Evolutionary conservation across 805 yeast genomes (phyloP).

Genomic region (Starmerella potacharoeniae): DNA sequence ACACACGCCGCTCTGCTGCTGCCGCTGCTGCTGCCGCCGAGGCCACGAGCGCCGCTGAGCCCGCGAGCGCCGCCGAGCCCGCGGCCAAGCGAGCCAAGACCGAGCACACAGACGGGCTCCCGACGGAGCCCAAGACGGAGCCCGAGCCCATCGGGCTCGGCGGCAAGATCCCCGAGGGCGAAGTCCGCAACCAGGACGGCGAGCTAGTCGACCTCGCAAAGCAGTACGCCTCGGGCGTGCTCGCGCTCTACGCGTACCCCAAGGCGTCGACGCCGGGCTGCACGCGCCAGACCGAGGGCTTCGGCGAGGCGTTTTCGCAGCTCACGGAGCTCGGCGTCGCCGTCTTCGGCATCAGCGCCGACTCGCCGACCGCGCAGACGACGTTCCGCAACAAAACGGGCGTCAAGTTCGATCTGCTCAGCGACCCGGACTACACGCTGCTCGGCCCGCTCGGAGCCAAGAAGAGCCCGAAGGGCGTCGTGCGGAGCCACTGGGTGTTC

Average conservation of each 20-base stretch:
- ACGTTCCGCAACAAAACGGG: slow-evolving; percentile 61
- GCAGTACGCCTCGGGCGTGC: slow-evolving; percentile 29
- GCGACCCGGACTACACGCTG: slow-evolving; percentile 62
- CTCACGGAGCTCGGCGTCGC: slow-evolving; percentile 42
- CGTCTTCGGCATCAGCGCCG: slow-evolving; percentile 76
- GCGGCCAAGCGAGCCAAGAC: slow-evolving; percentile 10
- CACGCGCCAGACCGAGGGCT: slow-evolving; percentile 88
- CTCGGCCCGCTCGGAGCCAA: slow-evolving; percentile 73
- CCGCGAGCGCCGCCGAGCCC: slow-evolving; percentile 1
- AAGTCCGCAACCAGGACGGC: slow-evolving; percentile 59
- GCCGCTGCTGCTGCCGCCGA: not conserved
- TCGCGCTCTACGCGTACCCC: slow-evolving; percentile 63
- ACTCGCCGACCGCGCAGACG: slow-evolving; percentile 65
- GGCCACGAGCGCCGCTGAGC: not conserved
- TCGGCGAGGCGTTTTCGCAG: slow-evolving; percentile 50
- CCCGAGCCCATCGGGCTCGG: slow-evolving; percentile 35
- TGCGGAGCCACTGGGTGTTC: slow-evolving; percentile 89
- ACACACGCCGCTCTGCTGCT: not conserved
- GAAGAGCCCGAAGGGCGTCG: slow-evolving; percentile 62
- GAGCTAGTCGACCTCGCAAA: slow-evolving; percentile 42
- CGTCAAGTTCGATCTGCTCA: slow-evolving; percentile 60
- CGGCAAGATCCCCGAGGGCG: slow-evolving; percentile 54
- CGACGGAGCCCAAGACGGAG: not conserved
- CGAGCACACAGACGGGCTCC: not conserved
- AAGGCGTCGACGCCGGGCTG: slow-evolving; percentile 94